These are phyloP conservation scores for Xerocomellus dryophilus DNA, from an alignment of 768 basidiomycete genomes.

Conservation along the genomic window DNA sequence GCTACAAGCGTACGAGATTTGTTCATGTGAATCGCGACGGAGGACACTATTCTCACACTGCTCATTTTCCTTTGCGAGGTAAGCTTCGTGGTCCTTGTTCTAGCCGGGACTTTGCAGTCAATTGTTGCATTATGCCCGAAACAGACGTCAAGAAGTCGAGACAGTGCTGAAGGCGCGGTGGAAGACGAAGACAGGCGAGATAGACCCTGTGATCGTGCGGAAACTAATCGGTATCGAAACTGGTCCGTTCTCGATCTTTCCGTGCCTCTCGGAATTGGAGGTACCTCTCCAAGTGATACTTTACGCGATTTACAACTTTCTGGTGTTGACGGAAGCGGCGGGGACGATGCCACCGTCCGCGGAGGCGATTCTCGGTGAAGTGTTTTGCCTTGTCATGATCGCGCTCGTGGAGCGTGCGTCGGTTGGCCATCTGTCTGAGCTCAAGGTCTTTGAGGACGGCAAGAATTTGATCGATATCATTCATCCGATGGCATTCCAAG, in stretches of 20 bases:
- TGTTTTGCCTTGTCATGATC: constrained; percentile 82
- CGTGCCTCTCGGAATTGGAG: constrained; percentile 63
- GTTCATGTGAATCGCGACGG: constrained; percentile 57
- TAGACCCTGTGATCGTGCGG: constrained; percentile 75
- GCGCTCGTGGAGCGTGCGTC: constrained; percentile 69
- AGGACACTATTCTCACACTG: constrained; percentile 67
- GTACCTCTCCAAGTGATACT: constrained; percentile 80
- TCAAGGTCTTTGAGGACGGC: constrained; percentile 53
- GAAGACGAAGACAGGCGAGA: constrained; percentile 58
- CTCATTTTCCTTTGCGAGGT: constrained; percentile 90
- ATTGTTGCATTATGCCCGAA: constrained; percentile 94
- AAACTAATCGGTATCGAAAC: constrained; percentile 58
- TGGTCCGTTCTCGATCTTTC: constrained; percentile 69
- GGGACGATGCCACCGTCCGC: constrained; percentile 68
- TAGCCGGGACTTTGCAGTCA: not conserved
- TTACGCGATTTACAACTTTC: constrained; percentile 73
- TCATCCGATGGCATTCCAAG: constrained; percentile 73
- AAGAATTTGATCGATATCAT: constrained; percentile 69
- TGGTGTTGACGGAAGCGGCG: constrained; percentile 58
- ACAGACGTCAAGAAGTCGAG: constrained; percentile 90
- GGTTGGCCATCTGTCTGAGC: constrained; percentile 54
- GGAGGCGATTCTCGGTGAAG: constrained; percentile 89
- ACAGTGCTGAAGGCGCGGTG: constrained; percentile 62
- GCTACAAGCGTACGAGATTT: constrained; percentile 56
- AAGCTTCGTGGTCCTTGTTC: constrained; percentile 24